phyloP scores from a whole-genome alignment of 257 asterid genomes.

The Gynochthodes officinalis region DNA sequence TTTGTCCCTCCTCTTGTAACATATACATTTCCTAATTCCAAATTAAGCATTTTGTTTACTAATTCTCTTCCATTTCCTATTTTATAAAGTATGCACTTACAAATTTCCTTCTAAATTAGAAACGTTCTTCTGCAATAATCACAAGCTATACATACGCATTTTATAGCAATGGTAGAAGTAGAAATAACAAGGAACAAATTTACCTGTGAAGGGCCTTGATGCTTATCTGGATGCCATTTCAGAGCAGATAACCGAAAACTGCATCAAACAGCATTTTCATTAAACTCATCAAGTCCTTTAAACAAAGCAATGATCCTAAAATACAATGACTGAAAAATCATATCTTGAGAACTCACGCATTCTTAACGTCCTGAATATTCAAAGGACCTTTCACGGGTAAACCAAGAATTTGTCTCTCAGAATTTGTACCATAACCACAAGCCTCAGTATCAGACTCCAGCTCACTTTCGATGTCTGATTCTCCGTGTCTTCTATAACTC shows the following conservation, averaged over 20 bases:
- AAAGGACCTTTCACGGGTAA: slow-evolving; percentile 68
- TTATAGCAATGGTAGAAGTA: not conserved
- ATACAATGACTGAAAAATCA: slow-evolving; percentile 3
- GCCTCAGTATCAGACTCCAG: slow-evolving; percentile 31
- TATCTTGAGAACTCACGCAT: slow-evolving; percentile 64
- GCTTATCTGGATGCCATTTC: slow-evolving; percentile 96
- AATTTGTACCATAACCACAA: slow-evolving; percentile 33
- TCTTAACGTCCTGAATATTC: slow-evolving; percentile 73
- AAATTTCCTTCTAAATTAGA: not conserved
- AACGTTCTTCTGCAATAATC: not conserved
- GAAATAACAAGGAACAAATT: slow-evolving; percentile 18
- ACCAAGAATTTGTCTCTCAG: slow-evolving; percentile 70
- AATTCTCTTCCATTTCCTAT: no score
- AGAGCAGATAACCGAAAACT: slow-evolving; percentile 79
- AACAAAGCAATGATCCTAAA: not conserved
- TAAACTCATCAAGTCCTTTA: not conserved
- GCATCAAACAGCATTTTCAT: slow-evolving; percentile 27
- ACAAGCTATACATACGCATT: not conserved
- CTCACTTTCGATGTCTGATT: slow-evolving; percentile 37
- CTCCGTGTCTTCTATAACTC: slow-evolving; percentile 30
- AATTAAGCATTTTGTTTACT: not conserved
- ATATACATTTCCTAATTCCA: not conserved
- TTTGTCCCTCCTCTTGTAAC: not conserved
- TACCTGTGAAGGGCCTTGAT: slow-evolving; percentile 80
- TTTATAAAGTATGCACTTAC: not conserved